These are phyloP conservation scores for Diaporthe humulicola DNA, from an alignment of 2,329 filamentous ascomycete species.

Conservation along the genomic window DNA sequence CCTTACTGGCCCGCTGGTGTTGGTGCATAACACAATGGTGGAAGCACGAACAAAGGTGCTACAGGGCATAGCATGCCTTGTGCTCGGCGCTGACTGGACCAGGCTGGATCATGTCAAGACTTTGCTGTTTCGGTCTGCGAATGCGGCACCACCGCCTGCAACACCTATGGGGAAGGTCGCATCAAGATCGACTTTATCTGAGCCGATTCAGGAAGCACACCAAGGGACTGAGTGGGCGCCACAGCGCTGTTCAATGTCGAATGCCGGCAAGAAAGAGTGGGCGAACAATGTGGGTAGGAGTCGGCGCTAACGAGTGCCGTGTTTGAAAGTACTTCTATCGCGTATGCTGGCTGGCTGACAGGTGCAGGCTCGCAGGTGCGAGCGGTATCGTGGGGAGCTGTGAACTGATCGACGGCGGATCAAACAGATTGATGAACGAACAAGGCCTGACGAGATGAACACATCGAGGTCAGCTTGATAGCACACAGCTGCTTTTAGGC, in stretches of 20 bases:
- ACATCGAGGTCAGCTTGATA: background rate
- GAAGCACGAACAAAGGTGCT: background rate
- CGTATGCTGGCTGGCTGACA: background rate
- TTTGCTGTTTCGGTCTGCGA: slow-evolving; percentile 18
- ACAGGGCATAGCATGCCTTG: slow-evolving; percentile 10
- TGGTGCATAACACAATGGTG: background rate
- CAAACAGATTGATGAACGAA: slow-evolving; percentile 19
- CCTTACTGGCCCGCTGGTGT: background rate
- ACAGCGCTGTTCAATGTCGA: slow-evolving; percentile 9
- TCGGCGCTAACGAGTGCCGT: slow-evolving; percentile 29
- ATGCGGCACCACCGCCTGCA: slow-evolving; percentile 16
- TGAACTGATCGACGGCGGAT: slow-evolving; percentile 19
- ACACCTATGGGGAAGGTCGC: slow-evolving; percentile 34
- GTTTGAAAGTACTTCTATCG: slow-evolving; percentile 8
- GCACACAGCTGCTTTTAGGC: background rate
- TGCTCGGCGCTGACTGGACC: slow-evolving; percentile 11
- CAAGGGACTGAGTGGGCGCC: background rate
- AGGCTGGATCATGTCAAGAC: background rate
- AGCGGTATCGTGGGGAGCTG: slow-evolving; percentile 18
- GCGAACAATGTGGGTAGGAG: slow-evolving; percentile 17
- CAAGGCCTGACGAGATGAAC: slow-evolving; percentile 26
- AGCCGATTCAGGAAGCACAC: slow-evolving; percentile 15
- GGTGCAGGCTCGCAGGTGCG: background rate
- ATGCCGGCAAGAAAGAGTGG: slow-evolving; percentile 16
- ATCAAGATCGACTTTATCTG: slow-evolving; percentile 23